These are phyloP conservation scores for Acrodontium crateriforme DNA, from an alignment of 2,329 filamentous ascomycete genomes.

Conservation along the genomic window DNA sequence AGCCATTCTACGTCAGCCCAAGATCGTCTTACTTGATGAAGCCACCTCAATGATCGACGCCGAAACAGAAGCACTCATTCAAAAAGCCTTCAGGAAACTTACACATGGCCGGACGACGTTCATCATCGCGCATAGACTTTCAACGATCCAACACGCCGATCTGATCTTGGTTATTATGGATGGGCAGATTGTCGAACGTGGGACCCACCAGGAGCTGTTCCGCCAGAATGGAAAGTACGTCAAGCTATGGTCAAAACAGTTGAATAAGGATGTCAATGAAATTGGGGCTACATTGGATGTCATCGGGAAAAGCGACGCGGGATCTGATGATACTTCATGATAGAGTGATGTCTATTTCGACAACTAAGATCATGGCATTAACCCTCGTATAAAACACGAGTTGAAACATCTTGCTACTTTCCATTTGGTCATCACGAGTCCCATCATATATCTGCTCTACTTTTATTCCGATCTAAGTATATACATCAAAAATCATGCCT, in stretches of 20 bases:
- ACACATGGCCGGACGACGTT: slow-evolving; percentile 54
- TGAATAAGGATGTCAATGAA: slow-evolving; percentile 14
- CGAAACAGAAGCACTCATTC: slow-evolving; percentile 39
- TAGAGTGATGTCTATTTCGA: too few species aligned
- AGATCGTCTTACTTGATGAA: slow-evolving; percentile 60
- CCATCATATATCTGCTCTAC: too few species aligned
- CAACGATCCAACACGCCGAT: slow-evolving; percentile 64
- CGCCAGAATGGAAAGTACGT: slow-evolving; percentile 18
- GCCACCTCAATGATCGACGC: slow-evolving; percentile 56
- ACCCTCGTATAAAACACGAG: too few species aligned
- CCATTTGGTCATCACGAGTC: too few species aligned
- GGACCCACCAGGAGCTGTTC: slow-evolving; percentile 62
- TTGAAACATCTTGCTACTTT: too few species aligned
- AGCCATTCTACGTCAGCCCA: slow-evolving; percentile 52
- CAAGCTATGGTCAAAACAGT: slow-evolving; percentile 21
- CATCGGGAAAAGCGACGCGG: too few species aligned
- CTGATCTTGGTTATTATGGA: slow-evolving; percentile 63
- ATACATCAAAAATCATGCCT: too few species aligned
- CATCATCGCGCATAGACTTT: slow-evolving; percentile 65
- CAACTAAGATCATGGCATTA: too few species aligned
- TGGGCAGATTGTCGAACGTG: slow-evolving; percentile 58
- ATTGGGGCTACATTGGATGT: too few species aligned
- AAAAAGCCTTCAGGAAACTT: slow-evolving; percentile 44
- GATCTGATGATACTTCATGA: too few species aligned
- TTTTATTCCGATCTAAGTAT: too few species aligned